Conservation (phyloP, 257 asterid genomes). For the Rauvolfia tetraphylla region DNA sequence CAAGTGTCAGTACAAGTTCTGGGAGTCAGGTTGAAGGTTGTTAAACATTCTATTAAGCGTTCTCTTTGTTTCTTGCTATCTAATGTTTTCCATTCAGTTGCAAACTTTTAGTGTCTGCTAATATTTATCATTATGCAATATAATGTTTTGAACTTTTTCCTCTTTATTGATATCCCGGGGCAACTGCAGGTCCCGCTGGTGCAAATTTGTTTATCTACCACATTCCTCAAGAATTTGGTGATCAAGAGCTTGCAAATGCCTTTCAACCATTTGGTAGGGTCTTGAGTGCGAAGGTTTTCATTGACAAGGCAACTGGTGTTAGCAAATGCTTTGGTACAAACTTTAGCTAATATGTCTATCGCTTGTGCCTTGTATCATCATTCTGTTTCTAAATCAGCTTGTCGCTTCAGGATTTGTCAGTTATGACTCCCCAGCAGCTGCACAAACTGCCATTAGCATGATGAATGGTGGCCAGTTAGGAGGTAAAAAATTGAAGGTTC, state of each 20-base stretch:
- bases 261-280: conserved; percentile 84
- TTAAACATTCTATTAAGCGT: conserved; percentile 17
- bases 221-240: conserved; percentile 94
- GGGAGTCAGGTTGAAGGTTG: conserved; percentile 89
- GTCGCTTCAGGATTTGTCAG: conserved; percentile 85
- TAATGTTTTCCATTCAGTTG: not conserved
- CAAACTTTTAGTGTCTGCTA: not conserved
- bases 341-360: conserved; percentile 2
- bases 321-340: conserved; percentile 93
- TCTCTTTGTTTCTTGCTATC: conserved; percentile 10
- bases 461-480: conserved; percentile 91
- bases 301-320: conserved; percentile 82
- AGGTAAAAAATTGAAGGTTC: conserved; percentile 93
- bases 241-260: conserved; percentile 75
- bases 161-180: not conserved
- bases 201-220: conserved; percentile 92
- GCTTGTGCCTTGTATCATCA: conserved; percentile 6
- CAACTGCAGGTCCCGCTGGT: conserved; percentile 82
- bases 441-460: conserved; percentile 70
- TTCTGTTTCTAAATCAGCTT: conserved; percentile 10
- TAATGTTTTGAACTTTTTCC: not conserved
- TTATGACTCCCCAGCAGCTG: conserved; percentile 77
- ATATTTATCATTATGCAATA: not conserved
- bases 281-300: conserved; percentile 85
- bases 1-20: conserved; percentile 67